Evolutionary conservation across 2,329 filamentous ascomycete species (phyloP).

Genomic region (Salinomyces thailandicus): DNA sequence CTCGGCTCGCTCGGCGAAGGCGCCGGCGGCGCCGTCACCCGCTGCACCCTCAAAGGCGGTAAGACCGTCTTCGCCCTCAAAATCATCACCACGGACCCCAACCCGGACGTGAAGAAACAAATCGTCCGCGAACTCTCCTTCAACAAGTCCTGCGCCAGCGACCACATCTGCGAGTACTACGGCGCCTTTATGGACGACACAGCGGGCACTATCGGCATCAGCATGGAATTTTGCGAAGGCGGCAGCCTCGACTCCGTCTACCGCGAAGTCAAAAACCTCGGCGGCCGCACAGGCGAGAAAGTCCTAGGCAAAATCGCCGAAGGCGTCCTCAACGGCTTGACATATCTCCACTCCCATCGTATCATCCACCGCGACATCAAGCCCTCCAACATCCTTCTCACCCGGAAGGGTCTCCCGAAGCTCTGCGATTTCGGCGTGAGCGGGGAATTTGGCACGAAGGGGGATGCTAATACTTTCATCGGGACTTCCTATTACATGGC

Average conservation of each 20-base stretch:
- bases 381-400: slow-evolving; percentile 90
- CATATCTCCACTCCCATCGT: slow-evolving; percentile 87
- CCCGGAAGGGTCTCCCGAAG: slow-evolving; percentile 86
- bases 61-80: slow-evolving; percentile 95
- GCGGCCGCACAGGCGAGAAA: slow-evolving; percentile 90
- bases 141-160: slow-evolving; percentile 93
- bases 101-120: slow-evolving; percentile 96
- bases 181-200: slow-evolving; percentile 92
- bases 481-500: slow-evolving; percentile 99
- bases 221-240: slow-evolving; percentile 98
- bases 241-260: slow-evolving; percentile 95
- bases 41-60: slow-evolving; percentile 76
- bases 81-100: slow-evolving; percentile 97
- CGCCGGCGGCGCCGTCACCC: slow-evolving; percentile 88
- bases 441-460: slow-evolving; percentile 96
- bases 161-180: slow-evolving; percentile 95
- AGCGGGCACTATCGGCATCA: slow-evolving; percentile 94
- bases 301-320: slow-evolving; percentile 95
- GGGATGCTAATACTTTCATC: slow-evolving; percentile 97
- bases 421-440: slow-evolving; percentile 97
- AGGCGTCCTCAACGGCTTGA: slow-evolving; percentile 84
- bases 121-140: slow-evolving; percentile 93
- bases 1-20: slow-evolving; percentile 86
- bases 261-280: slow-evolving; percentile 90
- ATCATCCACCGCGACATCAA: slow-evolving; percentile 99